phyloP scores from a whole-genome alignment of 352 stramenopile genomes.

The Globisporangium spiculum region DNA sequence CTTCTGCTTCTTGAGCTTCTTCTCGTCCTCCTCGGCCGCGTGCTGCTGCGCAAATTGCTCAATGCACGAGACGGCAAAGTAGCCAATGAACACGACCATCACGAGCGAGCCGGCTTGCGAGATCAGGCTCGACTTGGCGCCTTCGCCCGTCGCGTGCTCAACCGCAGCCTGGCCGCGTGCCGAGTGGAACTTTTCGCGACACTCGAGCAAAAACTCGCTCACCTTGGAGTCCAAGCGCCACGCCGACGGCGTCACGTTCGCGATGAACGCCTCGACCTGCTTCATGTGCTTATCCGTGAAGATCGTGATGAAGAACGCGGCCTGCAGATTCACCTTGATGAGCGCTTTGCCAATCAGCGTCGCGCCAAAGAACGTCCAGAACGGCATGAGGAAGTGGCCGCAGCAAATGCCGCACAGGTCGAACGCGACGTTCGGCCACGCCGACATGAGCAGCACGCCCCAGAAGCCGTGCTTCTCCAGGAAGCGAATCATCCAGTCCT shows the following conservation, averaged over 20 bases:
- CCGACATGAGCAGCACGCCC: slow-evolving; percentile 91
- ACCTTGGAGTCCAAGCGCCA: slow-evolving; percentile 80
- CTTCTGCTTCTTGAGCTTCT: slow-evolving; percentile 81
- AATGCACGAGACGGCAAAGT: slow-evolving; percentile 89
- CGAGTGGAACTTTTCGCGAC: slow-evolving; percentile 85
- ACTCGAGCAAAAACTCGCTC: slow-evolving; percentile 85
- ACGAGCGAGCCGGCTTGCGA: slow-evolving; percentile 76
- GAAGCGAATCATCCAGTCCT: slow-evolving; percentile 93
- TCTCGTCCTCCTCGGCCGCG: slow-evolving; percentile 82
- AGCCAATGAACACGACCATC: slow-evolving; percentile 87
- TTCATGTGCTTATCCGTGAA: slow-evolving; percentile 86
- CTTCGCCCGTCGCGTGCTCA: slow-evolving; percentile 47
- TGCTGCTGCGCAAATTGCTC: slow-evolving; percentile 91
- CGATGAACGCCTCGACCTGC: slow-evolving; percentile 85
- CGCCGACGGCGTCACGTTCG: slow-evolving; percentile 56
- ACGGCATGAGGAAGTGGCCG: slow-evolving; percentile 93
- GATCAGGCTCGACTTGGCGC: slow-evolving; percentile 59
- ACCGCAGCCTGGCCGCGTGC: slow-evolving; percentile 52
- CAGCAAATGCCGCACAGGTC: slow-evolving; percentile 94
- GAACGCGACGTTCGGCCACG: slow-evolving; percentile 94
- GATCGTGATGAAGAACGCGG: slow-evolving; percentile 90
- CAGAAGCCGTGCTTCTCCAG: slow-evolving; percentile 91
- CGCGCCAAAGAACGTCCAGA: slow-evolving; percentile 94
- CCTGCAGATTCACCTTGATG: slow-evolving; percentile 91
- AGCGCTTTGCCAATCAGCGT: slow-evolving; percentile 93